Percentiles rank a stretch among this genome's conserved stretches.
These are phyloP conservation scores for Amphicarpaea edgeworthii DNA, from an alignment of 306 rosid genomes.

Conservation along the genomic window DNA sequence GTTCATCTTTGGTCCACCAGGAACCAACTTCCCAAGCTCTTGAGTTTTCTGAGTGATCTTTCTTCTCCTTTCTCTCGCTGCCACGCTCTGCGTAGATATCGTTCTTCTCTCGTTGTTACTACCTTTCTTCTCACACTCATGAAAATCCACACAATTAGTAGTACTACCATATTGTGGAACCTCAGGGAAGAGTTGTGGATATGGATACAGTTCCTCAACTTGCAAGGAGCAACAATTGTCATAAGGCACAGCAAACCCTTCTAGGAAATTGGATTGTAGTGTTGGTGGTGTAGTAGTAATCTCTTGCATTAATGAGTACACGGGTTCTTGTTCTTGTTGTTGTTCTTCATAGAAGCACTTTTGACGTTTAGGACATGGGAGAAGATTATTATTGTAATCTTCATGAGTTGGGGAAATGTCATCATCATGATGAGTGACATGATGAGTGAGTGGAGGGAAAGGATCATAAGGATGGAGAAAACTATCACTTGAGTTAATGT, in stretches of 20 bases:
- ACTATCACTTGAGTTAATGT: constrained; percentile 6
- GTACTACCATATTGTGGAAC: not conserved
- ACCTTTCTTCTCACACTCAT: not conserved
- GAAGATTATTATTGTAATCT: constrained; percentile 3
- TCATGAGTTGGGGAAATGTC: constrained; percentile 16
- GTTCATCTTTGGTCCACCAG: constrained; percentile 86
- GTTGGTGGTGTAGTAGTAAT: not conserved
- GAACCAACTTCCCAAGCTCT: constrained; percentile 79
- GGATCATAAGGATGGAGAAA: constrained; percentile 1
- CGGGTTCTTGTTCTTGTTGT: not conserved
- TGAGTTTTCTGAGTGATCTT: constrained; percentile 77
- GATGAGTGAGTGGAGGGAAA: not conserved
- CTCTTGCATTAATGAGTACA: not conserved
- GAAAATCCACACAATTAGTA: not conserved
- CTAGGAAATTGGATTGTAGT: constrained; percentile 11
- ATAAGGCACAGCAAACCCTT: constrained; percentile 32
- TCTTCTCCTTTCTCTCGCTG: constrained; percentile 86
- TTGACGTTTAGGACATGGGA: constrained; percentile 50
- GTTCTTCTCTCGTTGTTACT: not conserved
- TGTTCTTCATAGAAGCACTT: constrained; percentile 18
- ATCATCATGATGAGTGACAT: constrained; percentile 28
- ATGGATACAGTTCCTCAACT: not conserved
- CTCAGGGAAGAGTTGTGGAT: not conserved
- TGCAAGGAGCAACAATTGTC: not conserved
- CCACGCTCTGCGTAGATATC: constrained; percentile 71